A percentile compares a stretch with the other conserved stretches of the same genome.
phyloP scores from a whole-genome alignment of 805 yeast species.

The Ogataea wickerhamii region DNA sequence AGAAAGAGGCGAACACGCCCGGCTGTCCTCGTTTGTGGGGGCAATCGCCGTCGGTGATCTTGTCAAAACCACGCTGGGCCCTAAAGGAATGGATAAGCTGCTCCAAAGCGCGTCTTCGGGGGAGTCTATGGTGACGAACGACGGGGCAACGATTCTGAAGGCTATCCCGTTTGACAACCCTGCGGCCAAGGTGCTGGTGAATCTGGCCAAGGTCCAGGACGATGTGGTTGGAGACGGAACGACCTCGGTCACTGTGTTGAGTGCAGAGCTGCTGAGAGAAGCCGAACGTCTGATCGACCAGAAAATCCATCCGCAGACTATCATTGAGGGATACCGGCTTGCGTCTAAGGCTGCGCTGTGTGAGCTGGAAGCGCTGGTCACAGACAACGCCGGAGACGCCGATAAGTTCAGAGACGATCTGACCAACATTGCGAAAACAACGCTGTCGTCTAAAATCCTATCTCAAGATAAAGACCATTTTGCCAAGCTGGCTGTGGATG shows the following conservation, averaged over 20 bases:
- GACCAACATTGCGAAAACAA: conserved; percentile 85
- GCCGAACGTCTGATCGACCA: conserved; percentile 90
- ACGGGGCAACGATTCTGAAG: conserved; percentile 95
- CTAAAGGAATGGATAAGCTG: conserved; percentile 98
- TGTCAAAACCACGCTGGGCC: conserved; percentile 92
- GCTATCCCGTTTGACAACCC: conserved; percentile 95
- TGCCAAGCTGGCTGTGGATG: conserved; percentile 89
- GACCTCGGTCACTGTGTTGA: conserved; percentile 87
- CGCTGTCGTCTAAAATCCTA: conserved; percentile 87
- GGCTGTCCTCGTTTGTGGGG: conserved; percentile 95
- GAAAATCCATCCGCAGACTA: conserved; percentile 96
- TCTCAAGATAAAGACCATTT: conserved; percentile 93
- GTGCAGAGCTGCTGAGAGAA: conserved; percentile 89
- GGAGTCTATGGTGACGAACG: conserved; percentile 82
- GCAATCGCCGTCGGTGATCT: conserved; percentile 99
- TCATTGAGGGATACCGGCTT: conserved; percentile 90
- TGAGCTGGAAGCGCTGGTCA: conserved; percentile 74
- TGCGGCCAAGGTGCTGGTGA: conserved; percentile 93
- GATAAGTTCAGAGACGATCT: conserved; percentile 71
- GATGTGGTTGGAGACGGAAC: conserved; percentile 99
- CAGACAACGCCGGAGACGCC: conserved; percentile 60
- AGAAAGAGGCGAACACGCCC: conserved; percentile 97
- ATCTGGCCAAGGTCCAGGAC: conserved; percentile 93
- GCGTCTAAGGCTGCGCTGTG: conserved; percentile 81
- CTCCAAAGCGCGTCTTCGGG: conserved; percentile 83